These are phyloP conservation scores for Cruciata laevipes DNA, from an alignment of 257 asterid species.

Conservation along the genomic window DNA sequence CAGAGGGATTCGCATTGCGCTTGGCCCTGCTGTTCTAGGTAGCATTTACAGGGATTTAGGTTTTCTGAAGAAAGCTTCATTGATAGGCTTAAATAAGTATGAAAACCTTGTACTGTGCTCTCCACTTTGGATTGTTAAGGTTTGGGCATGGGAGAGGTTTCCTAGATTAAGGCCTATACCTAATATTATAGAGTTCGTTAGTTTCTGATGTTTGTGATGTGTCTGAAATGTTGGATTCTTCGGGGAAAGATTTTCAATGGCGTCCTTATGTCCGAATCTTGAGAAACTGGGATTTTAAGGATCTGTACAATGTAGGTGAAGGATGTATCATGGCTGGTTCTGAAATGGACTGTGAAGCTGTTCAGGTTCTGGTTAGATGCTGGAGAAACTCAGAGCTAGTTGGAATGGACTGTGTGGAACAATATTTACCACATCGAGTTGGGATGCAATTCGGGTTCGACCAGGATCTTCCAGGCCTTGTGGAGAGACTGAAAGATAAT, in stretches of 20 bases:
- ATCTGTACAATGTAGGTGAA: slow-evolving; percentile 12
- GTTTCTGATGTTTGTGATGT: not conserved
- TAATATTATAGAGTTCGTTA: not conserved
- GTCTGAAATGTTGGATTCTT: slow-evolving; percentile 6
- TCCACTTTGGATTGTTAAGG: slow-evolving; percentile 27
- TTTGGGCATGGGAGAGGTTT: slow-evolving; percentile 49
- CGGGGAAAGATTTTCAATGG: slow-evolving; percentile 18
- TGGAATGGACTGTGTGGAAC: slow-evolving; percentile 26
- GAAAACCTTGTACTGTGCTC: not conserved
- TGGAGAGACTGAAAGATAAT: not conserved
- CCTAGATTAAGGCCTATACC: slow-evolving; percentile 16
- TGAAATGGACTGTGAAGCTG: slow-evolving; percentile 7
- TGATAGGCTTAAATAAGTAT: not conserved
- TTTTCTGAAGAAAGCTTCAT: not conserved
- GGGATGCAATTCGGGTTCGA: slow-evolving; percentile 35
- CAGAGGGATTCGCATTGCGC: slow-evolving; percentile 18
- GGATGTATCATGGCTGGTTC: not conserved
- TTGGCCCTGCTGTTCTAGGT: slow-evolving; percentile 31
- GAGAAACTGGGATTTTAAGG: slow-evolving; percentile 1
- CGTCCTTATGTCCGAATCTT: slow-evolving; percentile 20
- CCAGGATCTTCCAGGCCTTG: slow-evolving; percentile 28
- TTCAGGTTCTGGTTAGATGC: slow-evolving; percentile 16
- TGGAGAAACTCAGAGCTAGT: slow-evolving; percentile 26
- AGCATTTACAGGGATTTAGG: slow-evolving; percentile 23
- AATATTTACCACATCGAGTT: slow-evolving; percentile 32